A percentile compares a stretch with the other conserved stretches of the same genome.
Conservation (phyloP, 179 eudicot species). For the Nepenthes alata region DNA sequence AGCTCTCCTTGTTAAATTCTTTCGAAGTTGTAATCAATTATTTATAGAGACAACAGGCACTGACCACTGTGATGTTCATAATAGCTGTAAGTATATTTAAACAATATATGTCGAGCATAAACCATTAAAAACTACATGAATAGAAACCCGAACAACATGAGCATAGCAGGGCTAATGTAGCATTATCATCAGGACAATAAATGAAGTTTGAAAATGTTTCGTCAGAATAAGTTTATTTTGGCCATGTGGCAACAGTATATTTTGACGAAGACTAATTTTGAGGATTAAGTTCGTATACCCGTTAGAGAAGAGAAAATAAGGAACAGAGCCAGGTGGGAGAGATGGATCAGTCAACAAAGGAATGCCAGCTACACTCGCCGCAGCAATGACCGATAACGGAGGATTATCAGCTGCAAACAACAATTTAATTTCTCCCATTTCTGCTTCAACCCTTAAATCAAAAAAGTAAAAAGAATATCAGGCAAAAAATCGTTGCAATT, state of each 20-base stretch:
- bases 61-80: too few relatives aligned
- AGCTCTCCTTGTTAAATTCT: too few relatives aligned
- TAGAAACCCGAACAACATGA: too few relatives aligned
- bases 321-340: constrained; percentile 47
- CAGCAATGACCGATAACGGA: constrained; percentile 56
- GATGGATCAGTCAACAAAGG: constrained; percentile 28
- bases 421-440: constrained; percentile 28
- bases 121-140: too few relatives aligned
- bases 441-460: background rate
- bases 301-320: constrained; percentile 30
- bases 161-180: too few relatives aligned
- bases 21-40: too few relatives aligned
- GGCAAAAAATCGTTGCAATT: too few relatives aligned
- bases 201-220: background rate
- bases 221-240: background rate
- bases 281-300: constrained; percentile 29
- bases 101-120: too few relatives aligned
- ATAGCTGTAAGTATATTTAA: too few relatives aligned
- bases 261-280: background rate
- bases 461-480: too few relatives aligned
- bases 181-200: too few relatives aligned
- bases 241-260: background rate
- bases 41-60: too few relatives aligned
- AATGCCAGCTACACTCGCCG: constrained; percentile 43
- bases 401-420: constrained; percentile 49